Evolutionary conservation across 2,329 filamentous ascomycete genomes (phyloP).

Genomic region (Aaosphaeria pasadenensis): DNA sequence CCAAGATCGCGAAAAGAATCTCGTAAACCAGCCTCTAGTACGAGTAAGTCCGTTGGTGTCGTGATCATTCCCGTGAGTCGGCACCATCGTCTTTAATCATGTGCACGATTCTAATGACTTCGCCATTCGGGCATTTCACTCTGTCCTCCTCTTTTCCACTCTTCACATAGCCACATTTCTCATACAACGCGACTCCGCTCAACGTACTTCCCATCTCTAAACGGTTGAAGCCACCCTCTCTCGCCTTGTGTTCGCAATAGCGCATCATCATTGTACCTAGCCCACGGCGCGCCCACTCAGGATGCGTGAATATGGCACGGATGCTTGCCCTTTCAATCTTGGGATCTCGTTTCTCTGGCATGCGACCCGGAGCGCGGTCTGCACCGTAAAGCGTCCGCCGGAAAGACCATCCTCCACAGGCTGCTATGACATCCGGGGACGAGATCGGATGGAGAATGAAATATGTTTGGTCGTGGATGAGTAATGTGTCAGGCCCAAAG

Average conservation of each 20-base stretch:
- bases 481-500: conserved; percentile 33
- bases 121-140: conserved; percentile 32
- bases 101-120: conserved; percentile 29
- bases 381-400: conserved; percentile 33
- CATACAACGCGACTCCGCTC: conserved; percentile 31
- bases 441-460: conserved; percentile 28
- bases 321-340: conserved; percentile 28
- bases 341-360: conserved; percentile 29
- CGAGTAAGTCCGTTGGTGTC: too few relatives aligned
- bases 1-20: too few relatives aligned
- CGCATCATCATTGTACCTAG: conserved; percentile 39
- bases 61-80: neutral
- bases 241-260: conserved; percentile 29
- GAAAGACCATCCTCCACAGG: conserved; percentile 38
- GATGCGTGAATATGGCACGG: conserved; percentile 35
- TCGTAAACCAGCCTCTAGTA: too few relatives aligned
- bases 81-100: conserved; percentile 27
- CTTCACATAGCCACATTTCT: conserved; percentile 31
- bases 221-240: conserved; percentile 22
- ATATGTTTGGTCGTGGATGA: conserved; percentile 30
- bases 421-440: conserved; percentile 20
- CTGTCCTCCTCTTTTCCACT: conserved; percentile 29
- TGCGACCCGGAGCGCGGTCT: conserved; percentile 24
- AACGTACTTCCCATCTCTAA: conserved; percentile 37
- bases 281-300: conserved; percentile 22